Base-by-base conservation (phyloP, 1,284 basidiomycete genomes). In the Exsudoporus floridanus region DNA sequence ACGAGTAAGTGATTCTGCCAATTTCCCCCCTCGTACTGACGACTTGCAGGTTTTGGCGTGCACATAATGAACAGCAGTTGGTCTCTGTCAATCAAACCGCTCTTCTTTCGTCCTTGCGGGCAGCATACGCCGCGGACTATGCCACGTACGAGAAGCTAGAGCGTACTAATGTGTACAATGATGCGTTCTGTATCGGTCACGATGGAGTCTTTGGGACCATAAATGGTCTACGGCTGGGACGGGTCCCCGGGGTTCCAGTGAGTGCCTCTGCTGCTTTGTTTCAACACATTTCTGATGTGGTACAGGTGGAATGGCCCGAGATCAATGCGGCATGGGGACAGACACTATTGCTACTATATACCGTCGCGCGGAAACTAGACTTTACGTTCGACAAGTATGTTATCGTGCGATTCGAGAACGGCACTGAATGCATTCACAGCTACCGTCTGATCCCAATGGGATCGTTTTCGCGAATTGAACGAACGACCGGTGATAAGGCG, bases 311-410 rank as follows among this genome's bases (percentile, higher is more conserved):
- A 66, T 99, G 96, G 95, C 84, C 92, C 6, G 97, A 99, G 73
- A 95, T 99, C 70, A 99, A 99, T 67, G 97, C 97, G 6, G 97
- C 97, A 4, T 98, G 96, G 94, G 97, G 97, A 0, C 91, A 98
- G 66, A 92, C 94, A 0, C 78, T 96, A n/a, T 76, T 99, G 19
- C 78, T 98, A 48, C 76, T 99, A 14, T 91, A 95, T 62, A 94
- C 94, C 5, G 83, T 99, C 46, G 92, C 92, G 4, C 80, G 88
- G 52, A 96, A 95, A 69, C 81, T 97, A 9, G 92, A 92, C 51
- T 92, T 85, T 67, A 83, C 83, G 1, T 95, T 97, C 62, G 86
- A 91, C 63, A 84, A 84, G 92, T 94, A 70, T 60, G 54, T 23
- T 44, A 34, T 48, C 56, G 30, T 39, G 34, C 25, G 31, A 28